Evolutionary conservation across 495 filamentous ascomycete genomes (phyloP), one percentile per base, ranked within the genome.

Genomic region (Cercophora samala): DNA sequence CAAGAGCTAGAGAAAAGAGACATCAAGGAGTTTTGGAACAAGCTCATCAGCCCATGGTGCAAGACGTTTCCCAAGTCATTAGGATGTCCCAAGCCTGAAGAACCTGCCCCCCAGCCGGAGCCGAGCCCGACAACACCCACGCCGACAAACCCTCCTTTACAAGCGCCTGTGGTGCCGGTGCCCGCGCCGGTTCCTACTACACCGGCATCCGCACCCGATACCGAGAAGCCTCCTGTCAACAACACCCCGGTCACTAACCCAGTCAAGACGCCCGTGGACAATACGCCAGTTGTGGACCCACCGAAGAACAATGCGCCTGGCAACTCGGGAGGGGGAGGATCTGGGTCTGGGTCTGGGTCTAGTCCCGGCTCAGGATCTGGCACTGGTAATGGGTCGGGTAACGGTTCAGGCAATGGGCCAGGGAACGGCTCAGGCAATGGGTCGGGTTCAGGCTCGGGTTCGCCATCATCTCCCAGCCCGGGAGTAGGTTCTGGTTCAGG

Each of bases 381-480:
- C 13, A 3, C 19, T 11, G 37, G 37, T 5, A 46, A 46, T 9
- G 37, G 37, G 8, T 46, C 37, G 19, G 63, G 63, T 13, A 42
- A n/a, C 22, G 60, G 60, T 21, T 19, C 17, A 0, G 25, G 55
- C 5, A 46, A 46, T 46, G 37, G 60, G 19, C 60, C 66, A 17
- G 63, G 66, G 4, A 64, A 63, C 1, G 69, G 67, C 2, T 56
- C n/a, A 18, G 69, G 62, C 21, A 21, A 3, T 61, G 64, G 64
- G 32, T 24, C 29, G 0, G 63, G 63, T 13, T 46, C 37, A 19
- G 58, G n/a, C 19, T 24, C 60, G 5, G 66, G 61, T n/a, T 68
- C 66, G 23, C 58, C 58, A n/a, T 54, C 62, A 22, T 6, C 18
- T 8, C 8, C 21, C 58, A 56, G 19, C 22, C 26, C 58, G 1